Conservation (phyloP, 192 early-diverging fungal genomes). For the Phycomyces nitens region DNA sequence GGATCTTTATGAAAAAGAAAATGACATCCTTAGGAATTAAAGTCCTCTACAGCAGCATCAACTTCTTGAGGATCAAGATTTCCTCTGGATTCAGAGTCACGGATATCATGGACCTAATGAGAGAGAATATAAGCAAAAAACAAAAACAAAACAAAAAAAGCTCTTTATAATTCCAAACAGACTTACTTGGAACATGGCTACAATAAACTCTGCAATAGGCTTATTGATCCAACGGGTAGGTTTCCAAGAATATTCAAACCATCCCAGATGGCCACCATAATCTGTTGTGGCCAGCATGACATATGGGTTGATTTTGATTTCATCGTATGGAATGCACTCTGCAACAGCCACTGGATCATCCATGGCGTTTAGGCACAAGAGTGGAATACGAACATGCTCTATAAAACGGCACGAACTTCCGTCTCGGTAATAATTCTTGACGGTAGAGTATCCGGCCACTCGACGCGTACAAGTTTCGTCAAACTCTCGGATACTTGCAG, state of each 20-base stretch:
- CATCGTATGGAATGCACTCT: slow-evolving; percentile 69
- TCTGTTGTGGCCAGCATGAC: slow-evolving; percentile 77
- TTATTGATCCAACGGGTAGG: slow-evolving; percentile 60
- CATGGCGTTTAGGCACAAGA: slow-evolving; percentile 75
- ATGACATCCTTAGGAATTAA: too few relatives aligned
- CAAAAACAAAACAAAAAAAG: background rate
- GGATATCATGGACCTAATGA: slow-evolving; percentile 14
- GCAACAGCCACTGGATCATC: slow-evolving; percentile 87
- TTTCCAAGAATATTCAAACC: slow-evolving; percentile 59
- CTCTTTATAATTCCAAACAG: background rate
- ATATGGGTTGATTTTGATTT: slow-evolving; percentile 74
- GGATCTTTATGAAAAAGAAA: too few relatives aligned
- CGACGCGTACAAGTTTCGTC: slow-evolving; percentile 74
- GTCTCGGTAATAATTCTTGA: slow-evolving; percentile 75
- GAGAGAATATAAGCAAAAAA: too few relatives aligned
- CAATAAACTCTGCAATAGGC: slow-evolving; percentile 65
- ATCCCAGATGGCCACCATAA: slow-evolving; percentile 90
- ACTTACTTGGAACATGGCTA: slow-evolving; percentile 46
- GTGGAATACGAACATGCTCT: slow-evolving; percentile 68
- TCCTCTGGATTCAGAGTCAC: background rate
- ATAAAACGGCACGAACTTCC: slow-evolving; percentile 62
- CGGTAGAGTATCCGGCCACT: slow-evolving; percentile 77
- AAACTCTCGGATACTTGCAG: slow-evolving; percentile 72
- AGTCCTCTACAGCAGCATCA: slow-evolving; percentile 15
- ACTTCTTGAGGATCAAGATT: slow-evolving; percentile 1